These are phyloP conservation scores for Zea luxurians DNA, from an alignment of 176 grass and related monocot species.

Conservation along the genomic window DNA sequence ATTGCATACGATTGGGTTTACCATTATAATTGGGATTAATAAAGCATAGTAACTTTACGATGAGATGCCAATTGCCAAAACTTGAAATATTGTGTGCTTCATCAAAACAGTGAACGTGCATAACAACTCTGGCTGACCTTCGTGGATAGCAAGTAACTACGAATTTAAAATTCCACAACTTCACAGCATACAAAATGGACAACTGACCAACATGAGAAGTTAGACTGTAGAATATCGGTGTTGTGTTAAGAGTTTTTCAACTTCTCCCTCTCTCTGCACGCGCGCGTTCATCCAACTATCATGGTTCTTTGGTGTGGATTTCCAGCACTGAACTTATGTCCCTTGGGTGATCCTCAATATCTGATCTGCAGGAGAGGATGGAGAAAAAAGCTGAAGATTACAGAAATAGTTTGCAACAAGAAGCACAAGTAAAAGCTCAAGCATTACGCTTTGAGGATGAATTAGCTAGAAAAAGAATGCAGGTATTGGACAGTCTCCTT, in stretches of 20 bases:
- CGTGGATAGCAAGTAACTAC: conserved; percentile 16
- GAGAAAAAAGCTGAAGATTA: conserved; percentile 71
- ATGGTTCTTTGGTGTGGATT: neutral
- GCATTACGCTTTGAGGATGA: conserved; percentile 80
- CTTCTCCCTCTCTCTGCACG: neutral
- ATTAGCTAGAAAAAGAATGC: conserved; percentile 81
- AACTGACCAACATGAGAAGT: neutral
- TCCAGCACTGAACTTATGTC: conserved; percentile 15
- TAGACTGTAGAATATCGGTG: neutral
- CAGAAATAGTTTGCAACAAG: conserved; percentile 59
- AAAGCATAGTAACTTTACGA: neutral
- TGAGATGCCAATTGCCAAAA: neutral
- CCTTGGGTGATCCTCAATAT: conserved; percentile 18
- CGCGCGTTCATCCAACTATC: neutral
- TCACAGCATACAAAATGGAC: neutral
- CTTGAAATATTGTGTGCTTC: conserved; percentile 20
- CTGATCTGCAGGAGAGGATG: conserved; percentile 60
- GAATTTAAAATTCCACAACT: neutral
- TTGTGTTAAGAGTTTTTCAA: neutral
- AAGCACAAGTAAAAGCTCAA: conserved; percentile 73
- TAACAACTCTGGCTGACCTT: neutral
- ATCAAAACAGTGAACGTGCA: neutral
- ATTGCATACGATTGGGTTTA: neutral
- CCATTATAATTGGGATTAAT: neutral
- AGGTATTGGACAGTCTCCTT: conserved; percentile 40